These are phyloP conservation scores for Backusella circina DNA, from an alignment of 192 early-diverging fungal genomes.

Conservation along the genomic window DNA sequence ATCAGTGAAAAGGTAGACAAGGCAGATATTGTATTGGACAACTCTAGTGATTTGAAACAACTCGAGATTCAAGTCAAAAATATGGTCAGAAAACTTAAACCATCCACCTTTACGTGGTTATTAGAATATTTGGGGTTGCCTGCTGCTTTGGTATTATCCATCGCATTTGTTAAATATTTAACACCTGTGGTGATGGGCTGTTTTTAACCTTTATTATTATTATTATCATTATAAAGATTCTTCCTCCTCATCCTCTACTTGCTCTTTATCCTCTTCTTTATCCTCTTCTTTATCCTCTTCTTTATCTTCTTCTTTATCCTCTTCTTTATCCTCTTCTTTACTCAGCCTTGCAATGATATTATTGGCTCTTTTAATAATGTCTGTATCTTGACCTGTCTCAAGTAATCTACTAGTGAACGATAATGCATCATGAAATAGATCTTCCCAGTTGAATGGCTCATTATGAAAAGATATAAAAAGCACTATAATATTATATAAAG, in stretches of 20 bases:
- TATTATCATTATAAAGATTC: neutral
- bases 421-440: neutral
- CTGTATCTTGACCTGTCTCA: neutral
- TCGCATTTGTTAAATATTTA: neutral
- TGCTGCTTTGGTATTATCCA: slow-evolving; percentile 9
- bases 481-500: neutral
- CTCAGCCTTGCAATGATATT: neutral
- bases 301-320: neutral
- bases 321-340: neutral
- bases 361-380: slow-evolving; percentile 1
- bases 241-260: neutral
- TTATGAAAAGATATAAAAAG: neutral
- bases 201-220: neutral
- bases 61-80: slow-evolving; percentile 37
- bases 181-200: neutral
- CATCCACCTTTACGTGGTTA: slow-evolving; percentile 25
- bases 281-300: neutral
- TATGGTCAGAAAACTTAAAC: slow-evolving; percentile 19
- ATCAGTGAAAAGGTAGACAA: slow-evolving; percentile 71
- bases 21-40: slow-evolving; percentile 86
- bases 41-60: slow-evolving; percentile 61
- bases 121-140: slow-evolving; percentile 27
- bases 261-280: neutral
- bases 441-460: neutral
- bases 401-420: neutral